Conservation (phyloP, 192 early-diverging fungal species). For the Bifiguratus adelaidae region DNA sequence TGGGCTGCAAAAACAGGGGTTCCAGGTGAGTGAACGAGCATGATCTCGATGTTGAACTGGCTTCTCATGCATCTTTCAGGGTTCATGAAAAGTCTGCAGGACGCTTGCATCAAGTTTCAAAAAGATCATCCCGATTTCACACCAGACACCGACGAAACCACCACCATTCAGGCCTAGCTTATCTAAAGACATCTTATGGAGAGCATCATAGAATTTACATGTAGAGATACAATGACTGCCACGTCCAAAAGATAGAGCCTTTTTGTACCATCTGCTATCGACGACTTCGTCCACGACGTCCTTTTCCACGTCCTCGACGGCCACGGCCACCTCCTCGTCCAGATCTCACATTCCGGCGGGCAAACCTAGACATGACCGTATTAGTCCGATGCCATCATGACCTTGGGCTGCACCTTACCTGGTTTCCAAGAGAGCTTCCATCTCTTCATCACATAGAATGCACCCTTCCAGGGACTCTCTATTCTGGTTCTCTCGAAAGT, state of each 20-base stretch:
- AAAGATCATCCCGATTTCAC: slow-evolving; percentile 3
- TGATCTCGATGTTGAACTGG: not conserved
- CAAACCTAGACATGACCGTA: slow-evolving; percentile 8
- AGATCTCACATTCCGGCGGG: slow-evolving; percentile 3
- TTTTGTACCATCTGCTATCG: too few relatives aligned
- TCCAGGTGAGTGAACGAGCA: slow-evolving; percentile 12
- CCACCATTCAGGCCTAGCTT: too few relatives aligned
- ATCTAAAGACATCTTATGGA: too few relatives aligned
- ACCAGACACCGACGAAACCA: not conserved
- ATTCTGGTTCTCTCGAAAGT: slow-evolving; percentile 31
- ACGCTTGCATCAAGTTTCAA: slow-evolving; percentile 6
- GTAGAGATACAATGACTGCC: too few relatives aligned
- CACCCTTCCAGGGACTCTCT: slow-evolving; percentile 17
- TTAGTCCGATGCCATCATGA: not conserved
- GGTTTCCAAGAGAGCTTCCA: slow-evolving; percentile 27
- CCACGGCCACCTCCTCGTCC: slow-evolving; percentile 6
- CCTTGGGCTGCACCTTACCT: slow-evolving; percentile 9
- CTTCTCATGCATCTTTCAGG: not conserved
- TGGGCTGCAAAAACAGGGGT: slow-evolving; percentile 27
- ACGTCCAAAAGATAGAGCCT: too few relatives aligned
- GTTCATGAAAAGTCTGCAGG: slow-evolving; percentile 12
- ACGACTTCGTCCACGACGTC: slow-evolving; percentile 7
- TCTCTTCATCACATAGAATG: slow-evolving; percentile 35
- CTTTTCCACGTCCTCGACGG: slow-evolving; percentile 6
- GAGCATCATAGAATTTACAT: too few relatives aligned